These are phyloP conservation scores for Termitomyces sp. DNA, from an alignment of 768 basidiomycete genomes.

Conservation along the genomic window DNA sequence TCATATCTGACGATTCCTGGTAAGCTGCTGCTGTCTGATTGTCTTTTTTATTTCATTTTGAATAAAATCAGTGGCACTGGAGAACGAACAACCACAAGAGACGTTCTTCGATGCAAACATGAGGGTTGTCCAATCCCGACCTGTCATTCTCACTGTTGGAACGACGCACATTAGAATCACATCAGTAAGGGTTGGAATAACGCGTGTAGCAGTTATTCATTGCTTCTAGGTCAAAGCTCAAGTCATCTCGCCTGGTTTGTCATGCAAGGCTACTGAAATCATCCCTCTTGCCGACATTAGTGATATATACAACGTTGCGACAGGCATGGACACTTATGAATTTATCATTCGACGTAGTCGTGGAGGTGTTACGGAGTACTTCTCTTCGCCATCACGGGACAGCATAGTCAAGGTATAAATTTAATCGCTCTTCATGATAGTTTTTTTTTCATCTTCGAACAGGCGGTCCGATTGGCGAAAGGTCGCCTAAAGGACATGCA, in stretches of 20 bases:
- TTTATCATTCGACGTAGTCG: constrained; percentile 75
- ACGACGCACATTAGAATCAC: constrained; percentile 71
- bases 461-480: constrained; percentile 78
- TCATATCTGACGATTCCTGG: constrained; percentile 48
- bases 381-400: constrained; percentile 67
- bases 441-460: not conserved
- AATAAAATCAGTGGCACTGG: constrained; percentile 44
- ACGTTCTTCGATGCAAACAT: constrained; percentile 60
- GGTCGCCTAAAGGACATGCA: constrained; percentile 55
- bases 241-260: constrained; percentile 58
- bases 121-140: constrained; percentile 63
- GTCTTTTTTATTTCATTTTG: not conserved
- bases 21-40: constrained; percentile 24
- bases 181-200: constrained; percentile 43
- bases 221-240: constrained; percentile 56
- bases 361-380: constrained; percentile 70
- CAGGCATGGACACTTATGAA: constrained; percentile 66
- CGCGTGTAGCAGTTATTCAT: not conserved
- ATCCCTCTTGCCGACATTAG: constrained; percentile 76
- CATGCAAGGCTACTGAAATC: constrained; percentile 78
- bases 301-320: constrained; percentile 80
- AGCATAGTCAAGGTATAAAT: constrained; percentile 60
- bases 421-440: not conserved
- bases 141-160: constrained; percentile 64
- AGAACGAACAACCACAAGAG: constrained; percentile 46